These are phyloP conservation scores for Macrocybe gigantea DNA, from an alignment of 768 basidiomycete genomes.

Conservation along the genomic window DNA sequence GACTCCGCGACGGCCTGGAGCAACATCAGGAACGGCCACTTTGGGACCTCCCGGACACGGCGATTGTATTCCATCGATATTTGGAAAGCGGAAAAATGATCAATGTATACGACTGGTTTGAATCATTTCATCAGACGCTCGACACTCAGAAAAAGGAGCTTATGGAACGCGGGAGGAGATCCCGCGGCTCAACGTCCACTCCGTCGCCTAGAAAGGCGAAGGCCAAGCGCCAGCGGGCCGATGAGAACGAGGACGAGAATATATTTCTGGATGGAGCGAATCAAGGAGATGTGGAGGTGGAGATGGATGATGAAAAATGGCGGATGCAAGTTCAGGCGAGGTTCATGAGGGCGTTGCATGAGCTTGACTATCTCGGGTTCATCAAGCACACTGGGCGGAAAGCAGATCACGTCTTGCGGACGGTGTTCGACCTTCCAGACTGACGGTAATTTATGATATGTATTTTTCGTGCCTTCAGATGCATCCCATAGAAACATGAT, in stretches of 20 bases:
- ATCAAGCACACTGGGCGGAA: slow-evolving; percentile 77
- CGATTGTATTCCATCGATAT: slow-evolving; percentile 72
- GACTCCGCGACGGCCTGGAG: slow-evolving; percentile 6
- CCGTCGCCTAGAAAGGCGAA: slow-evolving; percentile 11
- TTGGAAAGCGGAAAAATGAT: slow-evolving; percentile 76
- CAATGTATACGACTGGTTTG: slow-evolving; percentile 88
- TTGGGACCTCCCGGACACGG: slow-evolving; percentile 64
- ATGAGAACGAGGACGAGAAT: slow-evolving; percentile 14
- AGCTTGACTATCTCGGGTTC: slow-evolving; percentile 76
- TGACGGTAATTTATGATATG: no score
- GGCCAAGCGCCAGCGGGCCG: slow-evolving; percentile 16
- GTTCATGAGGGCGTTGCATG: slow-evolving; percentile 76
- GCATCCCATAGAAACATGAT: no score
- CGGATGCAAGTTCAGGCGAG: slow-evolving; percentile 65
- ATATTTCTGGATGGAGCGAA: slow-evolving; percentile 4
- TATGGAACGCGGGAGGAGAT: slow-evolving; percentile 5
- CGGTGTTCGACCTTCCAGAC: slow-evolving; percentile 52
- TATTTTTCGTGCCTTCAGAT: no score
- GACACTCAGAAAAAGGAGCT: slow-evolving; percentile 46
- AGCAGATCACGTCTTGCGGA: slow-evolving; percentile 67
- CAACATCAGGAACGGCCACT: slow-evolving; percentile 18
- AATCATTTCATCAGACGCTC: slow-evolving; percentile 63
- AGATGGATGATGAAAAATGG: slow-evolving; percentile 42
- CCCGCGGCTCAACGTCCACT: slow-evolving; percentile 2
- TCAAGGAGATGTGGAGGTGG: slow-evolving; percentile 2